Evolutionary conservation across 23 red algal species (phyloP).

Genomic region (Chondrus crispus): DNA sequence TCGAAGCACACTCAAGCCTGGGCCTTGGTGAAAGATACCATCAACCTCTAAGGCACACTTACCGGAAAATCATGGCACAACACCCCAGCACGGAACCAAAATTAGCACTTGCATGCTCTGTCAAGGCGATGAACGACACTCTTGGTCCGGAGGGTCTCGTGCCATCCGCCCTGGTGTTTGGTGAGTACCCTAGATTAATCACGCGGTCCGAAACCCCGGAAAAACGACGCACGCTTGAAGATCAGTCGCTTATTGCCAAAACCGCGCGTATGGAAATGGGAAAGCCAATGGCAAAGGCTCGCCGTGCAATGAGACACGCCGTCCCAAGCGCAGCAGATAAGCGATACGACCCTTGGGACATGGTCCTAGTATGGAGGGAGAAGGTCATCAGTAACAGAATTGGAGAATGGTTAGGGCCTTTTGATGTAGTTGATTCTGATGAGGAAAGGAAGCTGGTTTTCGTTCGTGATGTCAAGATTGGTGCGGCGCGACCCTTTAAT

Average conservation of each 20-base stretch:
- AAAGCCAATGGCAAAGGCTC: neutral
- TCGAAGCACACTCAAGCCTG: slow-evolving; percentile 12
- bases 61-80: neutral
- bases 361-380: slow-evolving; percentile 50
- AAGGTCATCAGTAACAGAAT: slow-evolving; percentile 5
- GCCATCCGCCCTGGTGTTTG: slow-evolving; percentile 30
- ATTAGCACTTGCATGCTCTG: neutral
- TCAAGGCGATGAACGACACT: slow-evolving; percentile 25
- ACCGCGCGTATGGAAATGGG: slow-evolving; percentile 8
- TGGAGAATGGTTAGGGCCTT: slow-evolving; percentile 38
- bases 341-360: neutral
- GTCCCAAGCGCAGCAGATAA: neutral
- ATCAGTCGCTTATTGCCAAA: neutral
- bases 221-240: neutral
- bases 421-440: neutral
- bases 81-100: neutral
- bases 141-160: neutral
- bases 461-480: neutral
- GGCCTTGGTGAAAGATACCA: slow-evolving; percentile 10
- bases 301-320: neutral
- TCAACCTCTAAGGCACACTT: neutral
- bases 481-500: neutral
- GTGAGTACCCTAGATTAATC: neutral
- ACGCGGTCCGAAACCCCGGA: neutral
- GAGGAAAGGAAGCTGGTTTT: neutral